These are phyloP conservation scores for Zygosaccharomyces gambellarensis DNA, from an alignment of 805 yeast genomes.

Conservation along the genomic window DNA sequence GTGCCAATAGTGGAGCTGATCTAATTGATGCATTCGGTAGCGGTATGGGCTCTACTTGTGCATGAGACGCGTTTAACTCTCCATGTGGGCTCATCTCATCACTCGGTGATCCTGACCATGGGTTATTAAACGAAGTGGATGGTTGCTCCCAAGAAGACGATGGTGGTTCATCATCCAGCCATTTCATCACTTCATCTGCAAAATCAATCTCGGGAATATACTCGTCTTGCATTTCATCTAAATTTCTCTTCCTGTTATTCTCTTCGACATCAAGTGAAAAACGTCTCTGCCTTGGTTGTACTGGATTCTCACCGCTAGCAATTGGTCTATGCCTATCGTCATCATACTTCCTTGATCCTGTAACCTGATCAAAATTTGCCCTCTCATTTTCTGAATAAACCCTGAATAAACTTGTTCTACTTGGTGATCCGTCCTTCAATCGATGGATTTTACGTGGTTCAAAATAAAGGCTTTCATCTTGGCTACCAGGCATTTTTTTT, in stretches of 20 bases:
- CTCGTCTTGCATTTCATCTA: conserved; percentile 62
- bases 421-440: conserved; percentile 18
- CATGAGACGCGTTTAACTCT: conserved; percentile 28
- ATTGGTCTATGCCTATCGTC: conserved; percentile 48
- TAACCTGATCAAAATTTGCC: conserved; percentile 49
- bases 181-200: conserved; percentile 42
- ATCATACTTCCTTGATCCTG: conserved; percentile 51
- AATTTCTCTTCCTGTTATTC: conserved; percentile 2
- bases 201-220: conserved; percentile 70
- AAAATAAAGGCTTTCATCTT: conserved; percentile 16
- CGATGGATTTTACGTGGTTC: conserved; percentile 24
- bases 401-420: conserved; percentile 39
- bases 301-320: conserved; percentile 6
- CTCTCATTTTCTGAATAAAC: conserved; percentile 65
- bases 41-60: conserved; percentile 36
- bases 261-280: conserved; percentile 5
- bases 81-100: neutral
- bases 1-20: conserved; percentile 10
- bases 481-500: conserved; percentile 2
- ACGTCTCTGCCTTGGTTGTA: conserved; percentile 8
- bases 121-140: neutral
- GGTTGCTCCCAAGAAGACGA: neutral
- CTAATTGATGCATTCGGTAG: conserved; percentile 28
- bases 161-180: conserved; percentile 35
- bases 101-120: neutral